These are phyloP conservation scores for Tylopilus plumbeoviolaceoides DNA, from an alignment of 768 basidiomycete genomes.

Conservation along the genomic window DNA sequence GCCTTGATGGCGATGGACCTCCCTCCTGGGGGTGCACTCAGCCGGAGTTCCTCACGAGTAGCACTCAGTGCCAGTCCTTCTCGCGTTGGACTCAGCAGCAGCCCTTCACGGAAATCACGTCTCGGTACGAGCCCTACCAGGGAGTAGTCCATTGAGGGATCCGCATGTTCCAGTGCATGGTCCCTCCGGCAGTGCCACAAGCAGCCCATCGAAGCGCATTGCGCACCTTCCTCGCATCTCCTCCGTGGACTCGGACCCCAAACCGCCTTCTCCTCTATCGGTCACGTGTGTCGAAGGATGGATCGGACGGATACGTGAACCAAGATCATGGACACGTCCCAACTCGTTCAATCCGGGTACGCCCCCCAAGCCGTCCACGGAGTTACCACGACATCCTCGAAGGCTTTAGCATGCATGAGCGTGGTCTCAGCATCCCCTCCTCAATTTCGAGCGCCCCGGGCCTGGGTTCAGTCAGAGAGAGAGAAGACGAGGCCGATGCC, in stretches of 20 bases:
- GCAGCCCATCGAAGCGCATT: constrained; percentile 22
- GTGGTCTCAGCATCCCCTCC: constrained; percentile 26
- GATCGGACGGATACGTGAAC: background rate
- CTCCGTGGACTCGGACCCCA: constrained; percentile 10
- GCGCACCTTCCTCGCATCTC: constrained; percentile 22
- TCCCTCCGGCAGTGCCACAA: constrained; percentile 11
- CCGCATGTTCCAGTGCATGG: constrained; percentile 1
- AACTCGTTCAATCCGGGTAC: constrained; percentile 27
- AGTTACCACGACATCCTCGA: constrained; percentile 67
- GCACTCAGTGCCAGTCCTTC: constrained; percentile 21
- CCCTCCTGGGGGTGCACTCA: constrained; percentile 8
- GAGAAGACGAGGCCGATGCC: constrained; percentile 15
- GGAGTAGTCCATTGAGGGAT: constrained; percentile 18
- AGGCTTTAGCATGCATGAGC: constrained; percentile 47
- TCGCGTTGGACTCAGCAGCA: constrained; percentile 8
- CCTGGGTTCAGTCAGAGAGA: constrained; percentile 21
- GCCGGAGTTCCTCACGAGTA: constrained; percentile 22
- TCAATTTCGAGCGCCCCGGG: constrained; percentile 29
- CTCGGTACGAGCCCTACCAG: constrained; percentile 22
- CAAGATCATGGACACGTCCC: constrained; percentile 2
- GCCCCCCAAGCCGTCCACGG: constrained; percentile 41
- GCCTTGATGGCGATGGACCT: constrained; percentile 41
- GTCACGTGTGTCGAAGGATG: background rate
- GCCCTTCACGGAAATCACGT: constrained; percentile 17
- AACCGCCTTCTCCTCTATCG: background rate